Percentiles rank a stretch among this genome's conserved stretches.
Evolutionary conservation across 345 rosid species (phyloP).

Genomic region (Passiflora organensis): DNA sequence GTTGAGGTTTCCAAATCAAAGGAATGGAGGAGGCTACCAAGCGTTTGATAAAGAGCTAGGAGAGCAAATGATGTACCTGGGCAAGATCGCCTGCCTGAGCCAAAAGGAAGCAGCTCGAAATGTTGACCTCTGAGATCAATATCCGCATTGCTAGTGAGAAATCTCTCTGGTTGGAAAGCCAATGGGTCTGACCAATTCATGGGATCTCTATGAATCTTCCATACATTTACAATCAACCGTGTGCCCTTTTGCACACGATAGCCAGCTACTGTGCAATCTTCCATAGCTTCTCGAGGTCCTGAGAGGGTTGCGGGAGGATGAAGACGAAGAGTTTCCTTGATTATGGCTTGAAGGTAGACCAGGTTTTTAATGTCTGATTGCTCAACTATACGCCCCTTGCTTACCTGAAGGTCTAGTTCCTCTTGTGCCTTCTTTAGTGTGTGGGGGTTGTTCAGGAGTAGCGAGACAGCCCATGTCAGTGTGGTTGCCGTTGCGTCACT

Average conservation of each 20-base stretch:
- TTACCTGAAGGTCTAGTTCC: conserved; percentile 48
- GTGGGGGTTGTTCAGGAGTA: conserved; percentile 42
- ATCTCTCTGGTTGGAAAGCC: conserved; percentile 17
- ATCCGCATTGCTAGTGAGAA: conserved; percentile 13
- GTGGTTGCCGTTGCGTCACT: conserved; percentile 38
- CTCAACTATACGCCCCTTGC: conserved; percentile 38
- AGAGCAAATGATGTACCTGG: conserved; percentile 12
- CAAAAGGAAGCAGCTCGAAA: conserved; percentile 21
- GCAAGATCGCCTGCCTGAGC: conserved; percentile 15
- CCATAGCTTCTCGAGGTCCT: conserved; percentile 44
- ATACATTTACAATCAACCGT: conserved; percentile 40
- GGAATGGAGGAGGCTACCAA: conserved; percentile 8
- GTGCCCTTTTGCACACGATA: conserved; percentile 41
- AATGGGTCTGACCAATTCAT: conserved; percentile 6
- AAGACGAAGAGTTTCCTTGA: conserved; percentile 55
- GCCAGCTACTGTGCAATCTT: conserved; percentile 45
- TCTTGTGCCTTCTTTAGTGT: conserved; percentile 41
- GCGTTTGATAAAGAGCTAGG: conserved; percentile 6
- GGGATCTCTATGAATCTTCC: conserved; percentile 43
- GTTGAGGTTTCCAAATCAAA: conserved; percentile 1
- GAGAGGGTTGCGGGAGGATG: conserved; percentile 52
- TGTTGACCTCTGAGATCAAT: conserved; percentile 18
- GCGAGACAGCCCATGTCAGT: conserved; percentile 52
- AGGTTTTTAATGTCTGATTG: conserved; percentile 47
- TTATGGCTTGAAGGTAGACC: conserved; percentile 43